Conservation (phyloP, 2,329 filamentous ascomycete species). For the Calonectria pseudoturangicola region DNA sequence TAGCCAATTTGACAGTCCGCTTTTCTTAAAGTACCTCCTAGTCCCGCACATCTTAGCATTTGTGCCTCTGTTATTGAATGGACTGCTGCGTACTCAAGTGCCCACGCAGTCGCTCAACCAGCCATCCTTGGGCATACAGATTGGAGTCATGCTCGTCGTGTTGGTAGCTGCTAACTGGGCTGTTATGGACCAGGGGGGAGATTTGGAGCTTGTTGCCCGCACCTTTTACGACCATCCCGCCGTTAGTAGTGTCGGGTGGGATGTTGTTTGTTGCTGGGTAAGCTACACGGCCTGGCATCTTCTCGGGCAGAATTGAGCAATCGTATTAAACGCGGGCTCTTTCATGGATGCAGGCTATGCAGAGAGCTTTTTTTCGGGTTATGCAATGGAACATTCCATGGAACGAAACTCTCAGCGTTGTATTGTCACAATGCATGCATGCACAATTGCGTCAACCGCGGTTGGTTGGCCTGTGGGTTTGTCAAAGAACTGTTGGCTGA, state of each 20-base stretch:
- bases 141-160: constrained; percentile 34
- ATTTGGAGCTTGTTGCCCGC: constrained; percentile 18
- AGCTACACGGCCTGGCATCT: constrained; percentile 47
- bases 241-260: constrained; percentile 54
- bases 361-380: neutral
- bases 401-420: neutral
- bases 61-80: constrained; percentile 47
- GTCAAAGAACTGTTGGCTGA: neutral
- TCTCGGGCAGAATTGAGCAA: constrained; percentile 23
- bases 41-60: constrained; percentile 53
- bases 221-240: constrained; percentile 53
- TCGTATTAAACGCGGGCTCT: neutral
- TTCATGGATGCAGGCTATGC: neutral
- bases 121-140: constrained; percentile 34
- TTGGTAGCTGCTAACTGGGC: constrained; percentile 29
- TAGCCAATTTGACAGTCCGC: constrained; percentile 26
- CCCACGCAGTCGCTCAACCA: constrained; percentile 12
- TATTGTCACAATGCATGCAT: neutral
- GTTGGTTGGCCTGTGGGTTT: no score
- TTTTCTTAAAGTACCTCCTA: constrained; percentile 48
- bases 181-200: constrained; percentile 21
- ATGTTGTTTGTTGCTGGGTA: constrained; percentile 54
- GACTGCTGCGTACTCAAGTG: neutral
- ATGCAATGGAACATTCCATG: no score
- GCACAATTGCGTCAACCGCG: neutral